Percentiles rank a stretch among this genome's conserved stretches.
phyloP scores from a whole-genome alignment of 1,284 basidiomycete genomes.

The Tilletia caries region DNA sequence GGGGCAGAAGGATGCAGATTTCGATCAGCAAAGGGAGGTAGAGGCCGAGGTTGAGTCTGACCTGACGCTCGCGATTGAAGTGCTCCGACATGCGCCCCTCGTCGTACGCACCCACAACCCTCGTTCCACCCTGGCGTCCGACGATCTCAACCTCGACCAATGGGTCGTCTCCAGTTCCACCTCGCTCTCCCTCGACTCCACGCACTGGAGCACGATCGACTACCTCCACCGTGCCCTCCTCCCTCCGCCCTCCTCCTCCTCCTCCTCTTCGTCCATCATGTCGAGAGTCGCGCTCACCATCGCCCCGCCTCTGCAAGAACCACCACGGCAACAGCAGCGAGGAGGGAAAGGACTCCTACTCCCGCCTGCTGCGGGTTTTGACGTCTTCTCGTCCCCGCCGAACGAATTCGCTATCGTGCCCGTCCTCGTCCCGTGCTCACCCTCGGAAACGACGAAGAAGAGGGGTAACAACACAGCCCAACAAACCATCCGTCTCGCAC shows the following conservation, averaged over 20 bases:
- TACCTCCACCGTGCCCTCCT: not conserved
- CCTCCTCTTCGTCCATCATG: not conserved
- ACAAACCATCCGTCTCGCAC: not conserved
- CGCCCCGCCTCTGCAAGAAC: not conserved
- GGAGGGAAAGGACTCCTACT: not conserved
- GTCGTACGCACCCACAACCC: not conserved
- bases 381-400: not conserved
- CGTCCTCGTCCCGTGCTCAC: not conserved
- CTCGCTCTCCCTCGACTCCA: slow-evolving; percentile 7
- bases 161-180: slow-evolving; percentile 4
- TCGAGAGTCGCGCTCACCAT: not conserved
- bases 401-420: slow-evolving; percentile 7
- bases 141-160: not conserved
- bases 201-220: slow-evolving; percentile 13
- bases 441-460: no score
- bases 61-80: not conserved
- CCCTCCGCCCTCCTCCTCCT: not conserved
- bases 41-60: not conserved
- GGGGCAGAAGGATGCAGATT: not conserved
- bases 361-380: not conserved
- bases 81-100: slow-evolving; percentile 10
- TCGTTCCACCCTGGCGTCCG: not conserved
- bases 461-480: no score
- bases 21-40: not conserved
- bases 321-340: not conserved